Percentiles rank a stretch among this genome's conserved stretches.
phyloP scores from a whole-genome alignment of 805 yeast species.

The Lachancea thermotolerans region DNA sequence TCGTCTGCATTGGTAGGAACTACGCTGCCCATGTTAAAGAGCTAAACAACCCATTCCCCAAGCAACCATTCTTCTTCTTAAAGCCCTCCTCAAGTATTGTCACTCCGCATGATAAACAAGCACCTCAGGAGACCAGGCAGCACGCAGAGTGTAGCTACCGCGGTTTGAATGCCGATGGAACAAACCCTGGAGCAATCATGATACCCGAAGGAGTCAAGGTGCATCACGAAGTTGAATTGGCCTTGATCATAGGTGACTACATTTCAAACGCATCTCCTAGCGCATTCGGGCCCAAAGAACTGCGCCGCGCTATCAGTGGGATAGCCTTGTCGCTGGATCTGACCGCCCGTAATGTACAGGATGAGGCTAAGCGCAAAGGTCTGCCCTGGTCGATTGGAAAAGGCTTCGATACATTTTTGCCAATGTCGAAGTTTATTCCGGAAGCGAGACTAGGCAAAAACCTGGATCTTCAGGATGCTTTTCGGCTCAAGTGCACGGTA shows the following conservation, averaged over 20 bases:
- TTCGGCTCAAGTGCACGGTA: slow-evolving; percentile 35
- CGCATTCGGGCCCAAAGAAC: slow-evolving; percentile 55
- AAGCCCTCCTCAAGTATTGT: slow-evolving; percentile 82
- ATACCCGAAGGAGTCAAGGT: slow-evolving; percentile 75
- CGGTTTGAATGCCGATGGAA: slow-evolving; percentile 26
- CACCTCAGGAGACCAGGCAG: background rate
- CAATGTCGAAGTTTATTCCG: slow-evolving; percentile 70
- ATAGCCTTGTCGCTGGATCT: slow-evolving; percentile 86
- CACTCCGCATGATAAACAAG: slow-evolving; percentile 35
- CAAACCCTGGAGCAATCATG: slow-evolving; percentile 62
- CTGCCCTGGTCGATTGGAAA: slow-evolving; percentile 96
- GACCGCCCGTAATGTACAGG: slow-evolving; percentile 95
- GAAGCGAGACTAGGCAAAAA: slow-evolving; percentile 56
- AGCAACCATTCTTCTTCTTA: slow-evolving; percentile 84
- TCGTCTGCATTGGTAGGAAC: slow-evolving; percentile 93
- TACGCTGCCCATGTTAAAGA: slow-evolving; percentile 95
- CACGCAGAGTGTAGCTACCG: slow-evolving; percentile 12
- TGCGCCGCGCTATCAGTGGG: slow-evolving; percentile 74
- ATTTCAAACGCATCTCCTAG: slow-evolving; percentile 50
- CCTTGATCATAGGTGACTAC: slow-evolving; percentile 59
- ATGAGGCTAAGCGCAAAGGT: slow-evolving; percentile 88
- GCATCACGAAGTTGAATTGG: slow-evolving; percentile 93
- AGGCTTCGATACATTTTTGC: slow-evolving; percentile 94
- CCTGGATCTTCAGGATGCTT: slow-evolving; percentile 40
- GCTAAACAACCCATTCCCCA: slow-evolving; percentile 72